Percentiles rank a stretch among this genome's conserved stretches.
Evolutionary conservation across 805 yeast genomes (phyloP).

Genomic region (fission yeast (Schizosaccharomyces pombe)): ASM294v3 CU329670.1:1386501-1387000

Average conservation of each 20-base stretch:
- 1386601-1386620: slow-evolving; percentile 59
- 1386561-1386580: slow-evolving; percentile 42
- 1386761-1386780: neutral
- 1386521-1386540: slow-evolving; percentile 32
- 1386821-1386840: too few species aligned
- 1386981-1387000: too few species aligned
- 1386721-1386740: neutral
- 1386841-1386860: too few species aligned
- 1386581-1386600: slow-evolving; percentile 56
- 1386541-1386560: slow-evolving; percentile 23
- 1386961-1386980: too few species aligned
- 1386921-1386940: too few species aligned
- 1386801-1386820: too few species aligned
- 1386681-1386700: neutral
- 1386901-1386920: too few species aligned
- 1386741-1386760: neutral
- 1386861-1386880: too few species aligned
- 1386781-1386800: neutral
- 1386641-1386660: slow-evolving; percentile 60
- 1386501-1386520: slow-evolving; percentile 26
- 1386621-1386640: slow-evolving; percentile 54
- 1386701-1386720: neutral
- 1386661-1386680: slow-evolving; percentile 46
- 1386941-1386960: too few species aligned
- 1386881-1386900: too few species aligned